Conservation (phyloP, 208 protist genomes). For the Acanthamoeba lenticulata region DNA sequence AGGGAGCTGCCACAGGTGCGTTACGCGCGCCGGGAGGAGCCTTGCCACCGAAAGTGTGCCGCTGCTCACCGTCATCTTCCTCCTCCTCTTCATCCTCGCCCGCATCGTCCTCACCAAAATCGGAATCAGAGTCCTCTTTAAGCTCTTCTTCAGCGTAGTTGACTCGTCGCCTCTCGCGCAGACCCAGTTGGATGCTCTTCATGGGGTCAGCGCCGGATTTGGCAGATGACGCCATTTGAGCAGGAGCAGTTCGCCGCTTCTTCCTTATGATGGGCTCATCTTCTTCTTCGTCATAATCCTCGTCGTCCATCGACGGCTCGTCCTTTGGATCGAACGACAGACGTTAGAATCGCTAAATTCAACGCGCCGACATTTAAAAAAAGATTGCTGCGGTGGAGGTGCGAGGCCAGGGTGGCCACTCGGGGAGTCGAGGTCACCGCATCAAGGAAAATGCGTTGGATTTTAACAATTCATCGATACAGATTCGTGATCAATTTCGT, state of each 20-base stretch:
- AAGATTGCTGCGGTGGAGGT: no score
- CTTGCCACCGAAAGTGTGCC: neutral
- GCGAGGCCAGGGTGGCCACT: no score
- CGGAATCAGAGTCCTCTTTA: constrained; percentile 35
- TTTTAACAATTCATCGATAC: no score
- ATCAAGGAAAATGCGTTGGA: no score
- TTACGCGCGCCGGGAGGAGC: neutral
- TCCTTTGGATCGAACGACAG: neutral
- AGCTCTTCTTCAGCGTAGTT: constrained; percentile 52
- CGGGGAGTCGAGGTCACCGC: no score
- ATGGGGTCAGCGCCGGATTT: neutral
- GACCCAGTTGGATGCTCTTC: constrained; percentile 54
- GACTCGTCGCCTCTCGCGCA: neutral
- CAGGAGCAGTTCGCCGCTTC: neutral
- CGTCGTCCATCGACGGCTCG: neutral
- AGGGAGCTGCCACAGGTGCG: neutral
- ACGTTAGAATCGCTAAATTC: neutral
- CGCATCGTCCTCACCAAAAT: neutral
- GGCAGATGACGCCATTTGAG: neutral
- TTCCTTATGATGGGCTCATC: constrained; percentile 39
- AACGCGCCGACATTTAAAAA: neutral
- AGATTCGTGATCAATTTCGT: no score
- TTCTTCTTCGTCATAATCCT: constrained; percentile 35
- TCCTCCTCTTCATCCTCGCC: constrained; percentile 9
- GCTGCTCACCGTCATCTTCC: neutral